phyloP scores from a whole-genome alignment of 805 yeast species.

The Schwanniomyces pseudopolymorphus region DNA sequence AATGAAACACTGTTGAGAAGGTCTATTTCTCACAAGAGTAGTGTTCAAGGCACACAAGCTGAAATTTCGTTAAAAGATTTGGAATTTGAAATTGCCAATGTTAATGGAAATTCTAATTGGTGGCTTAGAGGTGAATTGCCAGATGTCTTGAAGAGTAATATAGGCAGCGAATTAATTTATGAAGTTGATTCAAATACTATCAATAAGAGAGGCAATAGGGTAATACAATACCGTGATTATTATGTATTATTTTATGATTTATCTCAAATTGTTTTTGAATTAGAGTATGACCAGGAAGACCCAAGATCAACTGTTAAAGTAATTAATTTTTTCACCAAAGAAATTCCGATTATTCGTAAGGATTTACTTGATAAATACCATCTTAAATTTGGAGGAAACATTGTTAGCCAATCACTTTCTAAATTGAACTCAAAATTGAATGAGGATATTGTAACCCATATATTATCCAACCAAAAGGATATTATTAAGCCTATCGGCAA shows the following conservation, averaged over 20 bases:
- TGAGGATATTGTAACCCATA: conserved; percentile 22
- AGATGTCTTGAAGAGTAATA: conserved; percentile 38
- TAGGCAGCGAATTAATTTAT: conserved; percentile 51
- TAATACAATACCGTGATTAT: conserved; percentile 55
- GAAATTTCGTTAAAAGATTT: conserved; percentile 21
- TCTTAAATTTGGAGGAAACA: conserved; percentile 48
- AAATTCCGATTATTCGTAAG: conserved; percentile 46
- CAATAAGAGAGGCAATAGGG: conserved; percentile 56
- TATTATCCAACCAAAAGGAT: conserved; percentile 14
- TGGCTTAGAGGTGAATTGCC: conserved; percentile 67
- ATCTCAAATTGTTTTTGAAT: conserved; percentile 61
- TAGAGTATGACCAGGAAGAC: conserved; percentile 53
- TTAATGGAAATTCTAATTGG: conserved; percentile 51
- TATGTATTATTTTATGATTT: conserved; percentile 73
- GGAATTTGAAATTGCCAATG: conserved; percentile 28
- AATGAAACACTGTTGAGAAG: conserved; percentile 13
- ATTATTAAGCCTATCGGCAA: conserved; percentile 59
- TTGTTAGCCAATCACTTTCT: conserved; percentile 35
- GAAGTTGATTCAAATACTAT: conserved; percentile 65
- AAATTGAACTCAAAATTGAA: conserved; percentile 32
- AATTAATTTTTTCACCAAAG: conserved; percentile 24
- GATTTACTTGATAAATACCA: conserved; percentile 52
- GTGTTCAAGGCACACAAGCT: conserved; percentile 27
- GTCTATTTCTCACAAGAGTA: conserved; percentile 11
- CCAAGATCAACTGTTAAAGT: conserved; percentile 51